These are phyloP conservation scores for Aspergillus sp. DNA, from an alignment of 2,329 filamentous ascomycete species.

Conservation along the genomic window DNA sequence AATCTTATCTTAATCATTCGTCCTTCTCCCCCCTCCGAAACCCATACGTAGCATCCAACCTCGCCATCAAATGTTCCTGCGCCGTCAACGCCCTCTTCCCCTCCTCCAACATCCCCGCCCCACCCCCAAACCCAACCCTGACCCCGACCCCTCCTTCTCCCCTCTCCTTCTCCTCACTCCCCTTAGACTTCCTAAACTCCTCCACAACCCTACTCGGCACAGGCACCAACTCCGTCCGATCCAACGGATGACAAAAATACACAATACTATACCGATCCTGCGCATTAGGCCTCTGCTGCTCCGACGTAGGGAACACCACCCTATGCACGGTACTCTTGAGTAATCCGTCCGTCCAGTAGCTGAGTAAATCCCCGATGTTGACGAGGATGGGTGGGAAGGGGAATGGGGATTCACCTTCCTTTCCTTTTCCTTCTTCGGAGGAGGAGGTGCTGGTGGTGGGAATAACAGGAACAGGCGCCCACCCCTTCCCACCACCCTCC, in stretches of 20 bases:
- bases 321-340: conserved; percentile 86
- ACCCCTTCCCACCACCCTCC: conserved; percentile 47
- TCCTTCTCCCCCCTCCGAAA: conserved; percentile 32
- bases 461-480: conserved; percentile 67
- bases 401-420: conserved; percentile 36
- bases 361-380: conserved; percentile 71
- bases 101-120: conserved; percentile 35
- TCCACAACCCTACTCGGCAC: conserved; percentile 57
- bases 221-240: conserved; percentile 55
- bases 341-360: conserved; percentile 88
- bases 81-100: conserved; percentile 55
- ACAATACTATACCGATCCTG: conserved; percentile 60
- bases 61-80: conserved; percentile 58
- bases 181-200: conserved; percentile 35
- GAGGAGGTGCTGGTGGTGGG: no score
- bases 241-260: conserved; percentile 65
- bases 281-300: conserved; percentile 39
- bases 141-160: conserved; percentile 26
- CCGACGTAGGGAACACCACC: conserved; percentile 68
- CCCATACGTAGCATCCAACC: conserved; percentile 62
- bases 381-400: conserved; percentile 69
- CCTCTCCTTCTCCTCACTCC: conserved; percentile 25
- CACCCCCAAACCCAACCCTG: conserved; percentile 47
- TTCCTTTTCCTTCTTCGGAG: neutral
- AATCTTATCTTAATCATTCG: no score